Conservation (phyloP, 345 rosid genomes). For the Eucalyptus melliodora region DNA sequence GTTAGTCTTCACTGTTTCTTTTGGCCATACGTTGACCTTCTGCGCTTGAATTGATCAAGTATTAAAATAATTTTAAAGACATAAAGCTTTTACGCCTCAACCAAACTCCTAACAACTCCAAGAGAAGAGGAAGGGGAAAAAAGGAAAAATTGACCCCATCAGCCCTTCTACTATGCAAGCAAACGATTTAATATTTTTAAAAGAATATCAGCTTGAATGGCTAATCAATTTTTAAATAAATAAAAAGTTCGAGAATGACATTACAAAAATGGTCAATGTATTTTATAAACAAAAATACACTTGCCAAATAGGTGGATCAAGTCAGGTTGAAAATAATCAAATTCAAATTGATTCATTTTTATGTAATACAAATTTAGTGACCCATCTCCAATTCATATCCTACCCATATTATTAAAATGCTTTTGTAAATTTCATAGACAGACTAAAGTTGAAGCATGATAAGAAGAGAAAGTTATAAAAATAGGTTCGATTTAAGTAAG, state of each 20-base stretch:
- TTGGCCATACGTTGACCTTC: not conserved
- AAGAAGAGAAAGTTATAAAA: too few species aligned
- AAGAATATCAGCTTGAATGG: not conserved
- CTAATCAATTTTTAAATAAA: not conserved
- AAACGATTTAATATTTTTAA: not conserved
- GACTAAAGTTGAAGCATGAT: too few species aligned
- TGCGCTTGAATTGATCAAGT: not conserved
- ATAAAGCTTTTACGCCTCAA: not conserved
- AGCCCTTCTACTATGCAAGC: not conserved
- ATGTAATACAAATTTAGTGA: too few species aligned
- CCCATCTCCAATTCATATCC: too few species aligned
- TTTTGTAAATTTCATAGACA: too few species aligned
- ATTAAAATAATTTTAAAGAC: not conserved
- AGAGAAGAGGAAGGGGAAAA: not conserved
- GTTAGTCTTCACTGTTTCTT: not conserved
- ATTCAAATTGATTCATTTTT: too few species aligned
- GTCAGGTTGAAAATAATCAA: too few species aligned
- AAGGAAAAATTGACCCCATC: not conserved
- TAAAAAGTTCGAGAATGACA: not conserved
- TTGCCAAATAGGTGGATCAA: too few species aligned
- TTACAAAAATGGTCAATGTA: not conserved
- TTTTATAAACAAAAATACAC: not conserved
- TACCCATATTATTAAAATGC: too few species aligned
- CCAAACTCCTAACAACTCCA: not conserved
- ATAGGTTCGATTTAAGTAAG: too few species aligned